Conservation (phyloP, 2,329 filamentous ascomycete genomes). For the Ophiostoma perfectum region DNA sequence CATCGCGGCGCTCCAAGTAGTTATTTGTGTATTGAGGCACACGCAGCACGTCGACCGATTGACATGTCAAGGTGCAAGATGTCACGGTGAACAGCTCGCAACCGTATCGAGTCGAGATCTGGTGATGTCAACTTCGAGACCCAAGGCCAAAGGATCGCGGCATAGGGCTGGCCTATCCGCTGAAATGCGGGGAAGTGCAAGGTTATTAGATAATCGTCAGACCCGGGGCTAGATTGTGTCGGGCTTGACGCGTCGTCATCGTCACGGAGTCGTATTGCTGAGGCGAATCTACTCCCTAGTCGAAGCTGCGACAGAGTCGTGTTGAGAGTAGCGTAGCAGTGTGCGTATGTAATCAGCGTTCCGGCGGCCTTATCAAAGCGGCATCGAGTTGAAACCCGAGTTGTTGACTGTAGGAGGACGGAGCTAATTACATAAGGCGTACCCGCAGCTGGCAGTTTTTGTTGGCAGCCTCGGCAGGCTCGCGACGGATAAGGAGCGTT, state of each 20-base stretch:
- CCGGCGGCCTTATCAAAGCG: neutral
- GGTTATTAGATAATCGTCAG: neutral
- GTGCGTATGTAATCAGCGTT: constrained; percentile 3
- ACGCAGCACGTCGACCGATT: too few relatives aligned
- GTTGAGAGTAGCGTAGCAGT: neutral
- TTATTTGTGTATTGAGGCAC: neutral
- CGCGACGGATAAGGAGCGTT: constrained; percentile 3
- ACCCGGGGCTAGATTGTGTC: neutral
- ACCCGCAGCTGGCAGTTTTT: constrained; percentile 10
- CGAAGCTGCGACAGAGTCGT: neutral
- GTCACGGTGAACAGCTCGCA: too few relatives aligned
- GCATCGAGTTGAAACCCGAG: neutral
- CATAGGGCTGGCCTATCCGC: neutral
- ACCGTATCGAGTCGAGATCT: neutral
- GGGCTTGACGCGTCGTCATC: neutral
- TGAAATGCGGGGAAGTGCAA: constrained; percentile 7
- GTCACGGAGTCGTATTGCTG: neutral
- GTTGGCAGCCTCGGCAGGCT: constrained; percentile 21
- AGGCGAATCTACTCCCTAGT: neutral
- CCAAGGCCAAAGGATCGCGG: neutral
- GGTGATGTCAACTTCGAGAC: constrained; percentile 3
- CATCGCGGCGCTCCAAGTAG: neutral
- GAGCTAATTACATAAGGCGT: constrained; percentile 13
- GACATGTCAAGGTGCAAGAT: too few relatives aligned
- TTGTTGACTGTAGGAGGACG: constrained; percentile 2